A percentile compares a stretch with the other conserved stretches of the same genome.
These are phyloP conservation scores for Lonicera japonica DNA, from an alignment of 129 eudicot genomes.

Conservation along the genomic window DNA sequence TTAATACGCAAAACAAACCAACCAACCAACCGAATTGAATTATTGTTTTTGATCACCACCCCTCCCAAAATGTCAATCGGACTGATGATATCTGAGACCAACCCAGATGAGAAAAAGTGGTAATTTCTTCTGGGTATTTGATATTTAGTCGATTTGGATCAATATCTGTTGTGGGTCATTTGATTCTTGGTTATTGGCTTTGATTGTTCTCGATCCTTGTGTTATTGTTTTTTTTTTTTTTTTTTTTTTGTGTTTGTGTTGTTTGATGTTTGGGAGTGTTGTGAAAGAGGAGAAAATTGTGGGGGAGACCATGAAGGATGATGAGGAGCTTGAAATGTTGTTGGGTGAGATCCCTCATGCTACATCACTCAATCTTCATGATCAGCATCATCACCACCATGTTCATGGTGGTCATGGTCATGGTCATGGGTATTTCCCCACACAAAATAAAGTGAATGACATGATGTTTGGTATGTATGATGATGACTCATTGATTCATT, in stretches of 20 bases:
- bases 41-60: slow-evolving; percentile 22
- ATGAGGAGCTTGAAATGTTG: slow-evolving; percentile 70
- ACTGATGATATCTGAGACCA: slow-evolving; percentile 29
- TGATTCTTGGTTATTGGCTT: slow-evolving; percentile 19
- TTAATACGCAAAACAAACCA: neutral
- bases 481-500: slow-evolving; percentile 34
- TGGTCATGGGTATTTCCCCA: slow-evolving; percentile 24
- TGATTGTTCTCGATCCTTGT: slow-evolving; percentile 13
- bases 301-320: slow-evolving; percentile 54
- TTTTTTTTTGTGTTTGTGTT: slow-evolving; percentile 23
- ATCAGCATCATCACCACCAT: slow-evolving; percentile 28
- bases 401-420: slow-evolving; percentile 23
- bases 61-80: slow-evolving; percentile 17
- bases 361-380: slow-evolving; percentile 35
- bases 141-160: slow-evolving; percentile 22
- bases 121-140: slow-evolving; percentile 35
- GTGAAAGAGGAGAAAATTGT: slow-evolving; percentile 15
- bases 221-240: slow-evolving; percentile 11
- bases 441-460: slow-evolving; percentile 18
- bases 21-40: too few species aligned
- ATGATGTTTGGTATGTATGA: slow-evolving; percentile 39
- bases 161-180: slow-evolving; percentile 36
- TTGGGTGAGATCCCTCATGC: slow-evolving; percentile 91
- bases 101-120: slow-evolving; percentile 39
- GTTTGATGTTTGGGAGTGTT: slow-evolving; percentile 42